Evolutionary conservation across 768 basidiomycete species (phyloP).

Genomic region (Tylopilus vinaceipallidus): DNA sequence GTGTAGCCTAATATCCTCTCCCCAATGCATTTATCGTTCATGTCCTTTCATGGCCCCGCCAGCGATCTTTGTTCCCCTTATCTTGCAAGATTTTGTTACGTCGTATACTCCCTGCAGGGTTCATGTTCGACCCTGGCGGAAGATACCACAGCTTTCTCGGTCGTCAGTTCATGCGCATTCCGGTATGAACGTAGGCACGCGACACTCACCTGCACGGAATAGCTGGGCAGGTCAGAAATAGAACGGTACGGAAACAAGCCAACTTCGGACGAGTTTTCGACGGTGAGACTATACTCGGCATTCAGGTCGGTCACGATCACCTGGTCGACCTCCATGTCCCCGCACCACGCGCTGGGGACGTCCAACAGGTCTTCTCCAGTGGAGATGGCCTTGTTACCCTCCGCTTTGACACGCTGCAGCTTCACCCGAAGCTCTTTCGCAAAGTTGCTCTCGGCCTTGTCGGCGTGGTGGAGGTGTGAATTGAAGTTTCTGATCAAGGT

Average conservation of each 20-base stretch:
- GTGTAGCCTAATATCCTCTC: too few relatives aligned
- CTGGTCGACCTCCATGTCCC: conserved; percentile 10
- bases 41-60: too few relatives aligned
- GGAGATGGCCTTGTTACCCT: background rate
- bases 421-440: conserved; percentile 8
- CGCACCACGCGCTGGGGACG: background rate
- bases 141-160: conserved; percentile 11
- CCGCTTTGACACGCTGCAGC: conserved; percentile 6
- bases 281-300: conserved; percentile 15
- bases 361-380: conserved; percentile 13
- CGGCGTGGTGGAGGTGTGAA: conserved; percentile 19
- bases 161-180: background rate
- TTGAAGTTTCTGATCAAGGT: conserved; percentile 16
- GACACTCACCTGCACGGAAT: conserved; percentile 16
- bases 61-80: too few relatives aligned
- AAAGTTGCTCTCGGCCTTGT: conserved; percentile 6
- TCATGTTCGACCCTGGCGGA: conserved; percentile 4
- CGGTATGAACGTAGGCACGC: too few relatives aligned
- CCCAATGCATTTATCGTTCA: too few relatives aligned
- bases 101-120: too few relatives aligned
- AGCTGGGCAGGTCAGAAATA: conserved; percentile 24
- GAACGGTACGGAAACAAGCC: conserved; percentile 23
- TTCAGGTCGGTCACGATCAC: conserved; percentile 14
- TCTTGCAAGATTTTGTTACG: too few relatives aligned
- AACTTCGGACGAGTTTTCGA: conserved; percentile 18